Percentiles rank a stretch among this genome's conserved stretches.
phyloP scores from a whole-genome alignment of 164 flowering plant species.

The Aristolochia contorta region DNA sequence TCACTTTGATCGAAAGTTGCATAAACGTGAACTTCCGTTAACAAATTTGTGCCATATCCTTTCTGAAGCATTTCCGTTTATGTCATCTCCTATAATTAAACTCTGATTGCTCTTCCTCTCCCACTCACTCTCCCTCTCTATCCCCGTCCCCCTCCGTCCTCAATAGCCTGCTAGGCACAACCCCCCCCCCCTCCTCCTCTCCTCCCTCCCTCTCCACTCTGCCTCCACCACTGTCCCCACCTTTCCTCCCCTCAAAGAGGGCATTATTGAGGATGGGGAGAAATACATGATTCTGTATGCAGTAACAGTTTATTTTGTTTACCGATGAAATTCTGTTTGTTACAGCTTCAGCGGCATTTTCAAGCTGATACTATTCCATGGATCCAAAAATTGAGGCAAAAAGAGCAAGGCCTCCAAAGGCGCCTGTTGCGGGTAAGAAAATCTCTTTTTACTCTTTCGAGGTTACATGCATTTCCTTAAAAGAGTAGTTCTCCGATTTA shows the following conservation, averaged over 20 bases:
- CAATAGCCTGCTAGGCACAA: too few species aligned
- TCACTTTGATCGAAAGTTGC: too few species aligned
- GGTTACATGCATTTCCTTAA: neutral
- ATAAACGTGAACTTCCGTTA: slow-evolving; percentile 4
- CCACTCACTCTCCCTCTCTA: too few species aligned
- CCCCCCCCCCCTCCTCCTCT: too few species aligned
- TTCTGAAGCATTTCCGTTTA: neutral
- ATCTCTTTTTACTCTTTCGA: neutral
- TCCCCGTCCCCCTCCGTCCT: too few species aligned
- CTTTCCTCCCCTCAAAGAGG: too few species aligned
- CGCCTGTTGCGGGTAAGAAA: slow-evolving; percentile 76
- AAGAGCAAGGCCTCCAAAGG: slow-evolving; percentile 87
- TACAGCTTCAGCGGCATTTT: slow-evolving; percentile 91
- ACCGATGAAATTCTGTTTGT: neutral
- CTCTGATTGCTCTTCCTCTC: too few species aligned
- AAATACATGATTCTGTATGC: too few species aligned
- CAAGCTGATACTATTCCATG: slow-evolving; percentile 92
- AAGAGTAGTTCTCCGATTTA: too few species aligned
- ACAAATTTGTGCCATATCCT: neutral
- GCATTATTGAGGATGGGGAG: too few species aligned
- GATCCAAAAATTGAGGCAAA: slow-evolving; percentile 78
- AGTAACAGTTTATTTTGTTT: neutral
- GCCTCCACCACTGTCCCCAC: too few species aligned
- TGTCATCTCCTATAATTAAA: neutral
- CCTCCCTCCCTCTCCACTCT: too few species aligned